These are phyloP conservation scores for Ophiostoma himal-ulmi DNA, from an alignment of 2,329 filamentous ascomycete genomes.

Conservation along the genomic window DNA sequence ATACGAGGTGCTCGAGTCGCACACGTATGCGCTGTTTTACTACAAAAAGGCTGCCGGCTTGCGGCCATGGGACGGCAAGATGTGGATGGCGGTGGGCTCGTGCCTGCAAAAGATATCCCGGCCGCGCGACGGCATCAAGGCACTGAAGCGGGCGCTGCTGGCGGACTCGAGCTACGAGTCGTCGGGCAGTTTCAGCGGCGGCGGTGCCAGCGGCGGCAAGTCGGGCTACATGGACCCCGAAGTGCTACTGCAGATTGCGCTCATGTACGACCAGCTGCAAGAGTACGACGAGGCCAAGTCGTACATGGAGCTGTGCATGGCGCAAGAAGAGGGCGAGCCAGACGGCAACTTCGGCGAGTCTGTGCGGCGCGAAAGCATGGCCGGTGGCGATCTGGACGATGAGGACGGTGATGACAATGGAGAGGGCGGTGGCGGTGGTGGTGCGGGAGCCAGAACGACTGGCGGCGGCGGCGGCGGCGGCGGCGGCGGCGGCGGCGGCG, in stretches of 20 bases:
- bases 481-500: slow-evolving; percentile 36
- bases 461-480: slow-evolving; percentile 24
- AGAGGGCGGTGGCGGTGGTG: not conserved
- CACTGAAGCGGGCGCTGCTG: slow-evolving; percentile 83
- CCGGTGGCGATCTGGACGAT: slow-evolving; percentile 32
- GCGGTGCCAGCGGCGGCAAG: slow-evolving; percentile 47
- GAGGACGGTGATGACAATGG: slow-evolving; percentile 40
- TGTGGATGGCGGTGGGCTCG: slow-evolving; percentile 95
- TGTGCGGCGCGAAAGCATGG: slow-evolving; percentile 49
- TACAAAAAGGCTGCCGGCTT: slow-evolving; percentile 92
- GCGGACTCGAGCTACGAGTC: slow-evolving; percentile 78
- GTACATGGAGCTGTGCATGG: slow-evolving; percentile 94
- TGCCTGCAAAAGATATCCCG: slow-evolving; percentile 88
- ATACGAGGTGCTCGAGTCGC: slow-evolving; percentile 97
- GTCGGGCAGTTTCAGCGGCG: slow-evolving; percentile 37
- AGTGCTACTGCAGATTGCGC: slow-evolving; percentile 81
- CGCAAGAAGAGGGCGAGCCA: slow-evolving; percentile 73
- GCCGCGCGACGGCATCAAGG: slow-evolving; percentile 85
- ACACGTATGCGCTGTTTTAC: slow-evolving; percentile 94
- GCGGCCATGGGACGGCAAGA: slow-evolving; percentile 93
- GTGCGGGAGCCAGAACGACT: slow-evolving; percentile 23
- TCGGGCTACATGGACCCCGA: slow-evolving; percentile 74
- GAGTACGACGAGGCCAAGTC: slow-evolving; percentile 75
- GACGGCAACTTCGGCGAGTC: slow-evolving; percentile 41
- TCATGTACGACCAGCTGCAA: slow-evolving; percentile 75